A percentile compares a stretch with the other conserved stretches of the same genome.
Conservation (phyloP, 495 filamentous ascomycete species). For the Xylaria castorea region DNA sequence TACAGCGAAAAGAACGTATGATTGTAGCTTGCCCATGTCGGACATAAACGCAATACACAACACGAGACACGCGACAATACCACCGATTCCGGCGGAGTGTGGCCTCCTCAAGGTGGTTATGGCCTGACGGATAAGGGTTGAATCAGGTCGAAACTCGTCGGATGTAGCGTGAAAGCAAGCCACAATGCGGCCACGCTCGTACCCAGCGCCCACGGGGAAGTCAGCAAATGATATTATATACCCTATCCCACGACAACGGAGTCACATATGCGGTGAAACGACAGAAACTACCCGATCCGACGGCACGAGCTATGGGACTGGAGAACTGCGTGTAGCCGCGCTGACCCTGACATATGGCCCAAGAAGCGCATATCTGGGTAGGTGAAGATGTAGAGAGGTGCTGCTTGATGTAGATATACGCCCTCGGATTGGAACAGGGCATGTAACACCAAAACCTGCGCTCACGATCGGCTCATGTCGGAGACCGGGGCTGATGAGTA, state of each 20-base stretch:
- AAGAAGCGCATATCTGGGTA: not conserved
- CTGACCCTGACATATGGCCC: not conserved
- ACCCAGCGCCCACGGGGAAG: not conserved
- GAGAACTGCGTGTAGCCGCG: slow-evolving; percentile 17
- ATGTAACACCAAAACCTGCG: not conserved
- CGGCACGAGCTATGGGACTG: slow-evolving; percentile 11
- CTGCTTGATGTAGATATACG: not conserved
- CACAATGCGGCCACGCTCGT: slow-evolving; percentile 16
- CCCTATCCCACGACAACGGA: not conserved
- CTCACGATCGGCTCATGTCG: not conserved
- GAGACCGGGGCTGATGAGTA: not conserved
- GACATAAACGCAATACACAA: not conserved
- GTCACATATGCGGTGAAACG: slow-evolving; percentile 8
- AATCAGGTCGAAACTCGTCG: not conserved
- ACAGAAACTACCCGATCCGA: slow-evolving; percentile 24
- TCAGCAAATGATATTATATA: slow-evolving; percentile 9
- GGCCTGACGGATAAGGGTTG: slow-evolving; percentile 9
- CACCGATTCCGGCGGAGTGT: not conserved
- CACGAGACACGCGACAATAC: not conserved
- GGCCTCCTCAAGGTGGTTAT: not conserved
- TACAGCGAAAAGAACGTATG: not conserved
- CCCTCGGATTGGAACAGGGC: not conserved
- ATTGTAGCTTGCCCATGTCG: not conserved
- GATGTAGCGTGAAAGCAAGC: slow-evolving; percentile 15
- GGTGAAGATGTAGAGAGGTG: not conserved